Evolutionary conservation across 495 filamentous ascomycete genomes (phyloP), one percentile per base, ranked within the genome.

Genomic region (Letharia lupina): DNA sequence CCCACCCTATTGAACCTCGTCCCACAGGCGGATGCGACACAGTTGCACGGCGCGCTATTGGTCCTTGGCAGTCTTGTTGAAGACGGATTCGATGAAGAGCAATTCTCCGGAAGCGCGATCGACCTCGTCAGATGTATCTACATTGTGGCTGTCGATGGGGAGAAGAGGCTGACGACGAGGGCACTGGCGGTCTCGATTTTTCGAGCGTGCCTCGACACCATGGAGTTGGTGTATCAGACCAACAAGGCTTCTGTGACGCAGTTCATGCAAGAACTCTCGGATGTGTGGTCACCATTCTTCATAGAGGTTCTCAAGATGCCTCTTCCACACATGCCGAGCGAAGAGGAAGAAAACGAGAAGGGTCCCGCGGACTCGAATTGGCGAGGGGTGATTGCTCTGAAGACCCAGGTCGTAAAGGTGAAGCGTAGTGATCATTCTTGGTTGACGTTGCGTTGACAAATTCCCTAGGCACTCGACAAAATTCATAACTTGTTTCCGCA

Each of bases 151-250:
- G 82, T 87, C 50, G 89, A 90, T 69, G 84, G 88, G 41, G 77
- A 78, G 42, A 87, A 90, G 71, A 91, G 89, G 67, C 81, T 87
- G 20, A 85, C 83, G 35, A 78, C 96, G 60, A 84, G 94, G 39
- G 89, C 90, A 48, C 77, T 98, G 70, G 90, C 95, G 23, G 86
- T 96, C 15, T 86, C 87, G 31, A 89, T 96, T 48, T 97, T 98
- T 80, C 84, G 89, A 31, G 85, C 86, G 35, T 96, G 90, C 75
- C 93, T 98, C 73, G 91, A 98, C 75, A 91, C 91, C 62, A 83
- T 98, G 79, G 92, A 97, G 75, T 93, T 96, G 81, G 89, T 98
- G 65, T 87, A 95, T 78, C 92, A 96, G 66, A 90, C 92, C 66
- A 89, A 97, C 75, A 89, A 90, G 72, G 82, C 77, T 50, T 89